Evolutionary conservation across 306 rosid species (phyloP).

Genomic region (Cucurbita argyrosperma): DNA sequence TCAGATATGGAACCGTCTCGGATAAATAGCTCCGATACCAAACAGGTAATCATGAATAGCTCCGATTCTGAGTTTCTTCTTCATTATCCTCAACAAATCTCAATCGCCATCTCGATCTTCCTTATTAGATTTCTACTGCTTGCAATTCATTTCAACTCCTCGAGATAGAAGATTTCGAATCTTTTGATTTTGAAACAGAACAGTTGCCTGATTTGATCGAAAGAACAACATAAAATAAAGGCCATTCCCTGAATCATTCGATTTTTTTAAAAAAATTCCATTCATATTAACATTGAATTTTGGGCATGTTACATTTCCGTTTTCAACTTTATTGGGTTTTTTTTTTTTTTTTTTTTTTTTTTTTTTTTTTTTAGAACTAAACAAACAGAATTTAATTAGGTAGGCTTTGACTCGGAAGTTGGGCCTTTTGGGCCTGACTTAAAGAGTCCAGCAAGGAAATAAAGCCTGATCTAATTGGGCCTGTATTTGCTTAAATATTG

Average conservation of each 20-base stretch:
- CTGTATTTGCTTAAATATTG: neutral
- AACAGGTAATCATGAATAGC: neutral
- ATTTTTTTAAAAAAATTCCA: no score
- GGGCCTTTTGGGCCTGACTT: neutral
- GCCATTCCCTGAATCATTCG: no score
- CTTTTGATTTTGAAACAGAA: neutral
- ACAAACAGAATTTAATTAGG: neutral
- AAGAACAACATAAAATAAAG: neutral
- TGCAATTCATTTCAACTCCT: neutral
- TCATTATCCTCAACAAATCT: neutral
- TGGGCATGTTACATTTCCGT: no score
- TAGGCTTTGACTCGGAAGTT: neutral
- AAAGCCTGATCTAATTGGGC: neutral
- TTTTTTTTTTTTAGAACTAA: neutral
- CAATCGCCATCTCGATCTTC: neutral
- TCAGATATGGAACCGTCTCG: conserved; percentile 24
- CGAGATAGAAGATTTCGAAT: neutral
- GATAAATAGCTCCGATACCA: neutral
- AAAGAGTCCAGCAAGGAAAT: neutral
- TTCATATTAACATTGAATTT: no score
- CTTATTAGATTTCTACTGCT: neutral
- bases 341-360: no score
- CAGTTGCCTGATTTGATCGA: neutral
- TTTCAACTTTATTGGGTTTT: no score
- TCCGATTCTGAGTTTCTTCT: neutral